A percentile compares a stretch with the other conserved stretches of the same genome.
Evolutionary conservation across 192 early-diverging fungal species (phyloP).

Genomic region (Backusella tuberculispora): DNA sequence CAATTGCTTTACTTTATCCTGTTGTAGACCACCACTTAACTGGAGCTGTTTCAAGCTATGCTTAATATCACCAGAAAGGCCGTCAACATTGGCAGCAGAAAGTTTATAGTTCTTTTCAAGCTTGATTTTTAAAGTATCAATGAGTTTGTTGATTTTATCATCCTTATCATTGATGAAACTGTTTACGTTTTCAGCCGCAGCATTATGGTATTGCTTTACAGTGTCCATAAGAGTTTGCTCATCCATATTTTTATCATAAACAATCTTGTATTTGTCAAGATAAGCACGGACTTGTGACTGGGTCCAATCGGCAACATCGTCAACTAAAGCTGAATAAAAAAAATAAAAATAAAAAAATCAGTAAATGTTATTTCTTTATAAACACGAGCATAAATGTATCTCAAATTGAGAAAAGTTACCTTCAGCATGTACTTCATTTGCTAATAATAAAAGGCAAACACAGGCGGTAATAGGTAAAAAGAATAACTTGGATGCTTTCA

Average conservation of each 20-base stretch:
- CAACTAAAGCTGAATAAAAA: neutral
- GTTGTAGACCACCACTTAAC: constrained; percentile 28
- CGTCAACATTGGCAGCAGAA: constrained; percentile 6
- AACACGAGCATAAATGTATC: neutral
- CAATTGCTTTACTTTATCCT: constrained; percentile 27
- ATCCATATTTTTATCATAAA: constrained; percentile 31
- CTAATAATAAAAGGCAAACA: neutral
- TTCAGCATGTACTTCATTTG: neutral
- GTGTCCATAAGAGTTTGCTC: constrained; percentile 14
- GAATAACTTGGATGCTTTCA: constrained; percentile 4
- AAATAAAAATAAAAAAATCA: neutral
- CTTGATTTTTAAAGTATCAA: constrained; percentile 24
- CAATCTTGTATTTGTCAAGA: constrained; percentile 39
- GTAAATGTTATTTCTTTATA: neutral
- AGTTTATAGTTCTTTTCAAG: constrained; percentile 33
- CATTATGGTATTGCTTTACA: constrained; percentile 33
- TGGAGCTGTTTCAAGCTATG: constrained; percentile 25
- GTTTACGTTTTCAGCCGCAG: constrained; percentile 22
- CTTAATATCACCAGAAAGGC: constrained; percentile 21
- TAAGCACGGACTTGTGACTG: constrained; percentile 27
- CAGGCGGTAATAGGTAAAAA: constrained; percentile 1
- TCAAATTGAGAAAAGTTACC: neutral
- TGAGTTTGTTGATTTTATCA: constrained; percentile 25
- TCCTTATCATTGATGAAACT: constrained; percentile 21
- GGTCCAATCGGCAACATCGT: constrained; percentile 37